Evolutionary conservation across 1,139 yeast genomes (phyloP), one percentile per base, ranked within the genome.

Genomic region (Candida pseudoviswanathii): DNA sequence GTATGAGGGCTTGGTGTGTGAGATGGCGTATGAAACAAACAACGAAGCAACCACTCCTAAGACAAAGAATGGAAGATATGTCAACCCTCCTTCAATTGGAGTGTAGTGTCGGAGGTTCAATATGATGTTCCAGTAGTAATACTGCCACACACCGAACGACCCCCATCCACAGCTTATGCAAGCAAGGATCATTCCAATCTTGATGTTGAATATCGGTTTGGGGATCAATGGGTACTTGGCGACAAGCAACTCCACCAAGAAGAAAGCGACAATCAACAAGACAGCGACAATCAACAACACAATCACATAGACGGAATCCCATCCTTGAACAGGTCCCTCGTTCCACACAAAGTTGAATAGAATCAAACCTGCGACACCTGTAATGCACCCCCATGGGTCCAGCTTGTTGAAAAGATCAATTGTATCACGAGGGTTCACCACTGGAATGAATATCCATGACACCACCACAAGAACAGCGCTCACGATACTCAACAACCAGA

Each of bases 101-200:
- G 75, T 62, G 53, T 77, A 77, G 6, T 69, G 58, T 46, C 82
- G 70, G 32, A 80, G 60, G 52, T 79, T 77, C 34, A 80, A 56
- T 31, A 75, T 58, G 30, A 78, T 69, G 38, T 59, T 63, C 75
- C 75, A 73, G 57, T 71, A 74, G 54, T 73, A 74, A 53, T 66
- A 74, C 52, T 60, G 75, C 80, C 82, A 80, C 6, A 80, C 68
- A 3, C 85, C 84, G 61, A 80, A 81, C 7, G 83, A 77, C 0
- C 83, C 83, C 86, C 86, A 81, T 1, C 85, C 85, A 33, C 80
- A 65, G 10, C 68, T 57, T 41, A 74, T 63, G 49, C 73, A 65
- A 2, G 63, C 50, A 3, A 74, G 57, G 1, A 73, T 71, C 41
- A 74, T 56, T 0, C 77, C 78, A 24, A 73, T 71, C 47, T 66